phyloP scores from a whole-genome alignment of 345 rosid species.

The Ricinus communis region DNA sequence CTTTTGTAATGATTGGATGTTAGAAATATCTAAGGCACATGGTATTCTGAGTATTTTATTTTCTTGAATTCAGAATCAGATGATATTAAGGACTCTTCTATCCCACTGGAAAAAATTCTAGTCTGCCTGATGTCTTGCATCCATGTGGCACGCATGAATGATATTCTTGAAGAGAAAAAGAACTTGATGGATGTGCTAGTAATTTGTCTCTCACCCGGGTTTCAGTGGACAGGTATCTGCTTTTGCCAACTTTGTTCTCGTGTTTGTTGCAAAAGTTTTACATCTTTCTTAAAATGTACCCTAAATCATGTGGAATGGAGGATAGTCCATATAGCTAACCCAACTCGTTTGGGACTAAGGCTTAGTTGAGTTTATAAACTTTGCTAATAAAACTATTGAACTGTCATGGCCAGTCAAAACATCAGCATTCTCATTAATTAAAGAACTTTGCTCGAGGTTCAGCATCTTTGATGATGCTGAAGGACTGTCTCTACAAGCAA shows the following conservation, averaged over 20 bases:
- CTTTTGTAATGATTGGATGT: too few species aligned
- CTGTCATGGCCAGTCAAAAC: conserved; percentile 62
- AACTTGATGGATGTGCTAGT: conserved; percentile 53
- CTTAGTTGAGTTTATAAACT: background rate
- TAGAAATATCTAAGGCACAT: background rate
- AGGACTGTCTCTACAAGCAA: conserved; percentile 33
- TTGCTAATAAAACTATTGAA: conserved; percentile 16
- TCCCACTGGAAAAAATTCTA: conserved; percentile 67
- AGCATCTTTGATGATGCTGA: conserved; percentile 37
- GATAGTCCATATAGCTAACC: too few species aligned
- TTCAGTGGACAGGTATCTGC: conserved; percentile 77
- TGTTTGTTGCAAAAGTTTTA: background rate
- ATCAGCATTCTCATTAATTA: conserved; percentile 60
- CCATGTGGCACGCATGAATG: conserved; percentile 54
- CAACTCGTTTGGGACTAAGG: too few species aligned
- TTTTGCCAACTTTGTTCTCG: conserved; percentile 11
- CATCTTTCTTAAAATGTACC: background rate
- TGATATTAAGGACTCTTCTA: conserved; percentile 43
- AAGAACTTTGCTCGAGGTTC: conserved; percentile 74
- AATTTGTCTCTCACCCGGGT: conserved; percentile 62
- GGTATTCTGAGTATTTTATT: background rate
- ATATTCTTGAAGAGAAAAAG: conserved; percentile 51
- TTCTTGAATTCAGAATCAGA: conserved; percentile 51
- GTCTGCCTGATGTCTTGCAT: conserved; percentile 65
- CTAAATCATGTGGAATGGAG: too few species aligned